Evolutionary conservation across 2,329 filamentous ascomycete species (phyloP), one percentile per base, ranked within the genome.

Genomic region (Apiospora saccharicola): DNA sequence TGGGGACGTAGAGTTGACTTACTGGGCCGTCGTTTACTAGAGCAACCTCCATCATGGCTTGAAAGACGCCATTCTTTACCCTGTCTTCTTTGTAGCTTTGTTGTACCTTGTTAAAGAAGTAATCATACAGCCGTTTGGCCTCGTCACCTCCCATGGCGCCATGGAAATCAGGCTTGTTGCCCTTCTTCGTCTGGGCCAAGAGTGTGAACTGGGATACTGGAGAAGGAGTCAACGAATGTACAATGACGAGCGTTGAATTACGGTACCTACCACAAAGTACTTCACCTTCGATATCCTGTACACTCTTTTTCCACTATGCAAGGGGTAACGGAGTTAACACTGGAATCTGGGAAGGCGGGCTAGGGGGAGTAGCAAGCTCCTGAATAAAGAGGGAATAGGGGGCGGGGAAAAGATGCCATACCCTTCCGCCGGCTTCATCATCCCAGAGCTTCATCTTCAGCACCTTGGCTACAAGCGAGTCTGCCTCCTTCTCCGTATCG

Each of bases 1-100:
- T 12, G 14, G 67, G 46, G 16, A 26, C 3, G 26, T 3, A 14
- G 8, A 26, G 3, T 70, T 8, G 1, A 19, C 68, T 41, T 51
- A 92, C 91, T 71, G 91, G 91, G 0, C 91, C 91, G 76, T 98
- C 96, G 76, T 98, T 98, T 69, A 98, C 91, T 43, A 98, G 84
- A 68, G 93, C 93, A 72, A 99, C 96, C 79, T 98, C 93, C 96
- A 99, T 99, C 95, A 97, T 98, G 69, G 96, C 96, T 80, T 98
- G 96, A 82, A 99, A 99, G 43, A 96, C 91, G n/a, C 97, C 96
- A 80, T 99, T 92, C 81, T 98, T 95, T 72, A 99, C 95, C 75
- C 88, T 91, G 12, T 94, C 93, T 8, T 89, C 82, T 6, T 85
- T 82, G 81, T 98, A 97, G 3, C 90, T 87, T 71, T 91, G 87